Conservation (phyloP, 83 land plant species). For the Diphasiastrum complanatum region DNA sequence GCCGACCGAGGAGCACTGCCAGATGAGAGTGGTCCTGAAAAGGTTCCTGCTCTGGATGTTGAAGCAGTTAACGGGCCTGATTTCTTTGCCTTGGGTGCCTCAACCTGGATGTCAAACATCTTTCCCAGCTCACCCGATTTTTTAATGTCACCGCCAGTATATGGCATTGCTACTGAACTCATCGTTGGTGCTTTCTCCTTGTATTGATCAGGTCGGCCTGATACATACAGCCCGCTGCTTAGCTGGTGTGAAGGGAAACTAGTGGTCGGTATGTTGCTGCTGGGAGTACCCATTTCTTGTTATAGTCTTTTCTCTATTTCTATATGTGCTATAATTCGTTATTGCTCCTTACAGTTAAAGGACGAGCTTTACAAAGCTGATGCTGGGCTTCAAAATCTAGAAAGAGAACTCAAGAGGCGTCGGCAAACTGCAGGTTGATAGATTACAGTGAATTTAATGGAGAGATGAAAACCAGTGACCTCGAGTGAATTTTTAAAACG, state of each 20-base stretch:
- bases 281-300: no score
- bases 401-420: no score
- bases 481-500: no score
- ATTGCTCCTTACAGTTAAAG: no score
- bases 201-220: not conserved
- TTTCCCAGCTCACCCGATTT: not conserved
- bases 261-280: no score
- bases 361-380: no score
- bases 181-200: not conserved
- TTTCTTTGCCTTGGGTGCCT: not conserved
- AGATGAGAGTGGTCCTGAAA: not conserved
- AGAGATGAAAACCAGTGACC: no score
- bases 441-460: no score
- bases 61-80: not conserved
- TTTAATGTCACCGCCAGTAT: not conserved
- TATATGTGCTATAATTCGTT: no score
- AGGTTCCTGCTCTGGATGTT: not conserved
- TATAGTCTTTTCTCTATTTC: no score
- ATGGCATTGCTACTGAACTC: not conserved
- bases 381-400: no score
- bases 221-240: not conserved
- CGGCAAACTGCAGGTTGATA: no score
- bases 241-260: not conserved
- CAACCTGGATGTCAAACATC: slow-evolving; percentile 1
- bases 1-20: not conserved